These are phyloP conservation scores for Thermothielavioides terrestris DNA, from an alignment of 495 filamentous ascomycete species.

Conservation along the genomic window DNA sequence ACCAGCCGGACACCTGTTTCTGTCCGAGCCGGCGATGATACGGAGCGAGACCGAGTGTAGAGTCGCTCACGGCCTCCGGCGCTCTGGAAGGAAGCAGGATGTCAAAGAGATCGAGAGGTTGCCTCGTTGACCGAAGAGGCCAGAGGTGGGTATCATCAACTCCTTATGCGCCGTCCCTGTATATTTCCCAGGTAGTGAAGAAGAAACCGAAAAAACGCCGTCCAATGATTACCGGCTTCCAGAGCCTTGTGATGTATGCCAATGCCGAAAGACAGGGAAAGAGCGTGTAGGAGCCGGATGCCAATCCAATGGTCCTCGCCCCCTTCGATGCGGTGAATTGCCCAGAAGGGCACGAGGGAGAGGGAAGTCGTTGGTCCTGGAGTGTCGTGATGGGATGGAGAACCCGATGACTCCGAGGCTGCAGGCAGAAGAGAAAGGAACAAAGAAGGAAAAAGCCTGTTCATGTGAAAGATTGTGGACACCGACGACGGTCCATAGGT, in stretches of 20 bases:
- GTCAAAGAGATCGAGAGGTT: neutral
- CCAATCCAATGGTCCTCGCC: neutral
- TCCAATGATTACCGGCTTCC: neutral
- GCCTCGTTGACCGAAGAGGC: neutral
- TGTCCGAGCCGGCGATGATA: no score
- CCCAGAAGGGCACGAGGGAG: neutral
- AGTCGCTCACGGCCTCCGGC: no score
- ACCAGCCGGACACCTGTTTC: no score
- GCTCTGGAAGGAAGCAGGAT: neutral
- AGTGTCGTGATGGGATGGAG: neutral
- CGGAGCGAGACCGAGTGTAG: no score
- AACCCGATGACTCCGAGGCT: neutral
- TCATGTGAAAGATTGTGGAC: neutral
- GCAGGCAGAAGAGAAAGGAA: neutral
- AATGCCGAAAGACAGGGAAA: neutral
- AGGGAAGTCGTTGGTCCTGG: neutral
- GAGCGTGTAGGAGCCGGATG: neutral
- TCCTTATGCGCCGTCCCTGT: neutral
- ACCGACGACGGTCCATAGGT: neutral
- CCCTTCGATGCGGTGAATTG: neutral
- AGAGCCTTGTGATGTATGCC: neutral
- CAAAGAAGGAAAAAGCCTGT: neutral
- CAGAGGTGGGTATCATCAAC: constrained; percentile 3
- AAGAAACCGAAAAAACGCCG: neutral
- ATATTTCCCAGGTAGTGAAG: neutral